Base-by-base conservation (phyloP, 1,284 basidiomycete genomes). In the Neotropicomus parvogracilis region DNA sequence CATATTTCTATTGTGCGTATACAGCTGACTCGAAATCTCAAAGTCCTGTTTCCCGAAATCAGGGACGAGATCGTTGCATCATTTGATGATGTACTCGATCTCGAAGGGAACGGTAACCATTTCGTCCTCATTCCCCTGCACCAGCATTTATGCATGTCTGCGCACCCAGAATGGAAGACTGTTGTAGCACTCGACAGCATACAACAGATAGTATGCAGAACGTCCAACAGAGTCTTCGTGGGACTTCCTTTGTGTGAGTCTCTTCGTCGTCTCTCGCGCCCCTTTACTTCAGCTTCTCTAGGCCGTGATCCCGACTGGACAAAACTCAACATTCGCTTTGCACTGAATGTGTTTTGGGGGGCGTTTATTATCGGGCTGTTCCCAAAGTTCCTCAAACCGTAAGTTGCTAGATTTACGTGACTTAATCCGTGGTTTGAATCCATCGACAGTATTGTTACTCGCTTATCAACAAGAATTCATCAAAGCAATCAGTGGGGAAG, bases 271-370 rank as follows among this genome's bases (percentile, higher is more conserved):
- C 13, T n/a, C n/a, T n/a, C 13, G 6, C n/a, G 14, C 20, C n/a
- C 9, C 17, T 8, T 5, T 9, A 19, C 38, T 26, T 43, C 21
- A 46, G 6, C 19, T 34, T 1, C 4, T 20, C 6, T 40, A 77
- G 77, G 76, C 52, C 63, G 73, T 20, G 47, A 75, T 37, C 56
- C 55, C 6, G 72, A 67, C 13, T 75, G 65, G 53, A 54, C 62
- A 27, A 56, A 62, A n/a, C 53, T 75, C 6, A 70, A 65, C 45
- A 62, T 70, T 1, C 44, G 59, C 3, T 31, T 17, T 8, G 10
- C 35, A 8, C 4, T 31, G 6, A n/a, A 45, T 20, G 20, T 24
- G 4, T 3, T 26, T 20, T 12, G 24, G 12, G 14, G 11, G 32
- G 40, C 14, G 26, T 7, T 3, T 17, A 17, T 9, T 5, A 12